Evolutionary conservation across 1,139 yeast species (phyloP), one percentile per base, ranked within the genome.

Genomic region (Diutina sp.): DNA sequence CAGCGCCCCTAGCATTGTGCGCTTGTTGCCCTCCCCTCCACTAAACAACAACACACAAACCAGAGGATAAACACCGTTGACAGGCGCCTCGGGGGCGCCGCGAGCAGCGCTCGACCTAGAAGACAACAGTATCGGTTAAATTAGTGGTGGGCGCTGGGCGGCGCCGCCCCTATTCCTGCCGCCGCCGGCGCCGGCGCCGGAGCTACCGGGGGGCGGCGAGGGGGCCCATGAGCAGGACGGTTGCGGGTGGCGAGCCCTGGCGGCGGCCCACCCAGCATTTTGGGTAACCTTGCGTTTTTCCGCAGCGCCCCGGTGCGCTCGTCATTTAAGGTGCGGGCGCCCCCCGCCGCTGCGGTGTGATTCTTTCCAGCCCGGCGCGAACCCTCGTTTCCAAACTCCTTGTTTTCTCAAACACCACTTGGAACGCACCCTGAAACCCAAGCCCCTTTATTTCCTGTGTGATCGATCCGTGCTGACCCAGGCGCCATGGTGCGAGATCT

Each of bases 401-500:
- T 32, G 35, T 32, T 32, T 21, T 21, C 25, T 21, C 25, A 21
- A 21, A 21, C 25, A 21, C 25, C 25, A 21, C 25, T 21, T 21
- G 25, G 25, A 21, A 21, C 25, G 25, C 25, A 21, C 4, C 25
- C 25, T 21, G 25, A 21, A 21, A 21, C 25, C 3, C 3, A 21
- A 21, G 4, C 25, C 25, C 25, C 25, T 21, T 21, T 21, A n/a
- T 2, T 21, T 21, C 25, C 25, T 3, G 25, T 21, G 25, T 21
- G 25, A 21, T 21, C 25, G 25, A 21, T 21, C 25, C 25, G 25
- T 21, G 25, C 25, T 21, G 25, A 21, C 25, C 25, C 25, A 35
- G n/a, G n/a, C 41, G 41, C 41, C 41, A 50, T 50, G 53, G 44
- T 50, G 14, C 53, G 53, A 14, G 53, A 50, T 18, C 21, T 50